Conservation (phyloP, 139 green algal genomes). For the Chlorella sp. region DNA sequence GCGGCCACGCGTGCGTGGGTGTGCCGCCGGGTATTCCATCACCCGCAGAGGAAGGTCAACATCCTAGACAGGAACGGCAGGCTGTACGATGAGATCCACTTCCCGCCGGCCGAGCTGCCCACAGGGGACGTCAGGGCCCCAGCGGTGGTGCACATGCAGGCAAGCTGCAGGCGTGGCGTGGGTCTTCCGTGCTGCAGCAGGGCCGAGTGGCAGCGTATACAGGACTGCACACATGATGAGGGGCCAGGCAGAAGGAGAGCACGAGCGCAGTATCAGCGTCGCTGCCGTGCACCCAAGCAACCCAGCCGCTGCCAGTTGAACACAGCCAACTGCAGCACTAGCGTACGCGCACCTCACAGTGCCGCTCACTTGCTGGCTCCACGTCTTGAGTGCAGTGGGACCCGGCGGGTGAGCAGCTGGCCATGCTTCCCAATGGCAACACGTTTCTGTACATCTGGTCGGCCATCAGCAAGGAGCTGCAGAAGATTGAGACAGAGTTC, state of each 20-base stretch:
- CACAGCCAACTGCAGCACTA: too few species aligned
- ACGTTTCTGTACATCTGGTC: slow-evolving; percentile 57
- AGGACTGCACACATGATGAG: too few species aligned
- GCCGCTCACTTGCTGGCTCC: not conserved
- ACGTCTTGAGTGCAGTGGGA: slow-evolving; percentile 70
- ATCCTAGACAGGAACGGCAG: slow-evolving; percentile 59
- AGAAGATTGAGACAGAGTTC: slow-evolving; percentile 62
- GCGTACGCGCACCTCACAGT: not conserved
- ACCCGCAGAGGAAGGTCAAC: slow-evolving; percentile 49
- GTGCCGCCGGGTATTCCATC: too few species aligned
- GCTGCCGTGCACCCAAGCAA: too few species aligned
- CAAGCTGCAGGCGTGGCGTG: too few species aligned
- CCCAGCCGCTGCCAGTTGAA: too few species aligned
- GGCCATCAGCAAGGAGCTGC: slow-evolving; percentile 42
- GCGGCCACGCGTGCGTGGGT: not conserved
- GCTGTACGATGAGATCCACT: slow-evolving; percentile 46
- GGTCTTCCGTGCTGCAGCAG: too few species aligned
- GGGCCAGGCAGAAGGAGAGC: too few species aligned
- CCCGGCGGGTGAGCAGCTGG: slow-evolving; percentile 48
- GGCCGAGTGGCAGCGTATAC: too few species aligned
- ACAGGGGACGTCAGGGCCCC: slow-evolving; percentile 13
- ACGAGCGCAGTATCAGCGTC: too few species aligned
- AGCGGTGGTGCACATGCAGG: slow-evolving; percentile 35
- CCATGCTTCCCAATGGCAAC: slow-evolving; percentile 53
- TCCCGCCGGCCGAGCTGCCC: slow-evolving; percentile 40